A percentile compares a stretch with the other conserved stretches of the same genome.
phyloP scores from a whole-genome alignment of 306 rosid species.

The Prunus padus region DNA sequence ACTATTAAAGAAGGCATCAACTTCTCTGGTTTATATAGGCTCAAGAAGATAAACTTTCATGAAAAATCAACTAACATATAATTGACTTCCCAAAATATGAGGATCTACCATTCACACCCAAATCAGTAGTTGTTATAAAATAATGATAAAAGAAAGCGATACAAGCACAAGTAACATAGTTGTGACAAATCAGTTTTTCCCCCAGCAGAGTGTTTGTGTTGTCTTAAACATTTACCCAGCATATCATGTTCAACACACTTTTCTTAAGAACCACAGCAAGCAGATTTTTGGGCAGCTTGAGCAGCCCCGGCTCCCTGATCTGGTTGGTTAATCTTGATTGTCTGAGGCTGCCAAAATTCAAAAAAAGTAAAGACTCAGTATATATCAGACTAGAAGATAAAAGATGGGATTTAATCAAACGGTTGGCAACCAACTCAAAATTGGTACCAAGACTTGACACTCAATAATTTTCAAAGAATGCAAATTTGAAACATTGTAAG shows the following conservation, averaged over 20 bases:
- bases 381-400: slow-evolving; percentile 2
- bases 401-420: background rate
- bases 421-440: background rate
- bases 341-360: slow-evolving; percentile 69
- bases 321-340: slow-evolving; percentile 82
- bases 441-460: background rate
- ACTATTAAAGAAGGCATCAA: background rate
- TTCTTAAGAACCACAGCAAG: slow-evolving; percentile 84
- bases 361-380: slow-evolving; percentile 4
- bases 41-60: slow-evolving; percentile 9
- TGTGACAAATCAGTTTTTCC: slow-evolving; percentile 51
- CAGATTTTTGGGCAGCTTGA: slow-evolving; percentile 67
- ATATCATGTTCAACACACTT: slow-evolving; percentile 14
- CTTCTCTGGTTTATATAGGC: background rate
- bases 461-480: background rate
- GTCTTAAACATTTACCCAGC: slow-evolving; percentile 34
- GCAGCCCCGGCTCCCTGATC: slow-evolving; percentile 73
- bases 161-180: slow-evolving; percentile 54
- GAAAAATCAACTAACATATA: slow-evolving; percentile 45
- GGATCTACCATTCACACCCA: slow-evolving; percentile 68
- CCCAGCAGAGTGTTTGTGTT: slow-evolving; percentile 34
- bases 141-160: slow-evolving; percentile 36
- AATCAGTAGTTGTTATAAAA: slow-evolving; percentile 40
- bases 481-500: background rate
- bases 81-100: slow-evolving; percentile 40